Evolutionary conservation across 495 filamentous ascomycete species (phyloP).

Genomic region (Penicillium turbatum): DNA sequence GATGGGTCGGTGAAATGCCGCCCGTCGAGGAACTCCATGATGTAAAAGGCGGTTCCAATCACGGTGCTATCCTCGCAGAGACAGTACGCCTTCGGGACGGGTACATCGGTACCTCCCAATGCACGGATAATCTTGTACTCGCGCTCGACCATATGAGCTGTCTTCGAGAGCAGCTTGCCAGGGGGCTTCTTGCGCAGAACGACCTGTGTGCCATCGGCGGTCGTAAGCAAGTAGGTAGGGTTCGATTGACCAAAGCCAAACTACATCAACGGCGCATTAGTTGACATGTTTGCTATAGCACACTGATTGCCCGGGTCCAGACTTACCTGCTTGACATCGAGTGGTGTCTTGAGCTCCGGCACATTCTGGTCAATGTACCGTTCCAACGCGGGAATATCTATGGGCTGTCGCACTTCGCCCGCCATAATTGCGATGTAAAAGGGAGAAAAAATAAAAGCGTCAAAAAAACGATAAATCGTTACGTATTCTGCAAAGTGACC

Average conservation of each 20-base stretch:
- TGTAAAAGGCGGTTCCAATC: conserved; percentile 89
- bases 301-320: not conserved
- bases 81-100: conserved; percentile 78
- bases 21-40: conserved; percentile 91
- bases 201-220: conserved; percentile 60
- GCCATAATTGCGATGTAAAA: conserved; percentile 59
- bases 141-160: conserved; percentile 92
- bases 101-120: conserved; percentile 72
- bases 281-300: not conserved
- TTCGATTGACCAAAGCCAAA: conserved; percentile 98
- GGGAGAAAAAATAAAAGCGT: not conserved
- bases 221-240: conserved; percentile 86
- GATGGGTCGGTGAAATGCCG: conserved; percentile 87
- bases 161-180: conserved; percentile 83
- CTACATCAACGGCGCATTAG: conserved; percentile 36
- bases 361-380: conserved; percentile 70
- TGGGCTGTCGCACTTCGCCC: conserved; percentile 79
- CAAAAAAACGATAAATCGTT: not conserved
- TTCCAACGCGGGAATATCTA: conserved; percentile 74
- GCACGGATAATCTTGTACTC: conserved; percentile 90
- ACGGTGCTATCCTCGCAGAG: conserved; percentile 78
- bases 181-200: conserved; percentile 96
- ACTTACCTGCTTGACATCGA: conserved; percentile 83
- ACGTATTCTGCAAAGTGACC: not conserved
- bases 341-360: conserved; percentile 71